Base-by-base conservation (phyloP, 2,329 filamentous ascomycete species). In the Hypocrella siamensis region DNA sequence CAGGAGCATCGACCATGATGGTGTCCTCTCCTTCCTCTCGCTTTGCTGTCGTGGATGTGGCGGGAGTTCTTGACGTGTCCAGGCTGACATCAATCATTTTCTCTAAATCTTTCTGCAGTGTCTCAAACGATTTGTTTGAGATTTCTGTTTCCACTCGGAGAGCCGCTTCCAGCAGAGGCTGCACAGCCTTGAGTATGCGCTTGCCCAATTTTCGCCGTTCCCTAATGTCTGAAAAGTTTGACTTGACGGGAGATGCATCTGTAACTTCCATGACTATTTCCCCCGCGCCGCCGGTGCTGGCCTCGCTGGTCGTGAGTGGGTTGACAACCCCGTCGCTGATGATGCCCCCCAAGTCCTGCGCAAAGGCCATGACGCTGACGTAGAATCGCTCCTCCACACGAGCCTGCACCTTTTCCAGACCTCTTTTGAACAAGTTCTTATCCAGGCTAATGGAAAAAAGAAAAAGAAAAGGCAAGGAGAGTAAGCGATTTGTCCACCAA, bases 161-260 rank as follows among this genome's bases (percentile, higher is more conserved):
- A 1, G 84, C 84, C 33, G 71, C 67, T 50, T 93, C 80, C 3
- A 93, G 61, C 28, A 75, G 67, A 11, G 80, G 75, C 49, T 92
- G 82, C 19, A 93, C 68, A 1, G 76, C 73, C 51, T 84, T 92
- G 41, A 93, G 68, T 38, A 94, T 93, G 17, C 85, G 74, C 54
- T 92, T 93, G 17, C 81, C 84, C n/a, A 93, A 61, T 43, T 79
- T 80, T 45, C 82, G 80, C 38, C 80, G 75, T 42, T 93, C 81
- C 35, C 82, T 80, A 37, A 84, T 73, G 44, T 93, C 84, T 36
- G 56, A 60, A 52, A 58, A 75, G 45, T 51, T 64, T 45, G 54
- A 60, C 53, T 60, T 75, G 40, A 40, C 58, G 43, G 44, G 63
- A 40, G 46, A 79, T 50, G 32, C 65, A 60, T 50, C 67, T 43